Base-by-base conservation (phyloP, 768 basidiomycete genomes). In the Psilocybe cyanescens region DNA sequence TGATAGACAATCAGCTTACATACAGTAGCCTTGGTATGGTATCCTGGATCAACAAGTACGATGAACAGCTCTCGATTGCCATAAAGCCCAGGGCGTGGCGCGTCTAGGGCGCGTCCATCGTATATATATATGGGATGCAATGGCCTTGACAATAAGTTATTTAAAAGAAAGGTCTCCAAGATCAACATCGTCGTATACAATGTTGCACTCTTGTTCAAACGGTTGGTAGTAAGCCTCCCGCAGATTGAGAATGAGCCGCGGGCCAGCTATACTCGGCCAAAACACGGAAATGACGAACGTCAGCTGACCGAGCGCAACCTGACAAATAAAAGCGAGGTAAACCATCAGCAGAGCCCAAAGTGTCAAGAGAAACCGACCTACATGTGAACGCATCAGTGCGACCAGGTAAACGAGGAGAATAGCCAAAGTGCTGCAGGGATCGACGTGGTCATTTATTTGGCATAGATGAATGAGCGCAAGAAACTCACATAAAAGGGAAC, bases 401-500 rank as follows among this genome's bases (percentile, higher is more conserved):
- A 49, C 16, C 4, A 61, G 30, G 31, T 56, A 55, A 2, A 37
- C 11, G 29, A 56, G 17, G 29, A 54, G 55, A 6, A 61, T 39
- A 17, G 14, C 44, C 14, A 61, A n/a, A 17, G 44, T 59, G 49
- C 60, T 61, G 28, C 30, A 35, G 33, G 6, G 39, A 6, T 29
- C 28, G 6, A 29, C 17, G 57, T 4, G 24, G 29, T 1, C 30
- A 17, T 45, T 47, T 8, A 37, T 24, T 41, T 29, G 17, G 16
- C 1, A 30, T 31, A 49, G 39, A 16, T 9, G 16, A 6, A n/a
- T 31, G 4, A 49, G 16, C 7, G 7, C 37, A 24, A 41, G 31
- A 35, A 14, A 65, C 64, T 12, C 39, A 65, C 64, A 65, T 57
- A 35, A 56, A 59, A 16, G 64, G 64, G 14, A 65, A 65, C 12